phyloP scores from a whole-genome alignment of 2,329 filamentous ascomycete genomes.

The Stachybotrys echinatus region DNA sequence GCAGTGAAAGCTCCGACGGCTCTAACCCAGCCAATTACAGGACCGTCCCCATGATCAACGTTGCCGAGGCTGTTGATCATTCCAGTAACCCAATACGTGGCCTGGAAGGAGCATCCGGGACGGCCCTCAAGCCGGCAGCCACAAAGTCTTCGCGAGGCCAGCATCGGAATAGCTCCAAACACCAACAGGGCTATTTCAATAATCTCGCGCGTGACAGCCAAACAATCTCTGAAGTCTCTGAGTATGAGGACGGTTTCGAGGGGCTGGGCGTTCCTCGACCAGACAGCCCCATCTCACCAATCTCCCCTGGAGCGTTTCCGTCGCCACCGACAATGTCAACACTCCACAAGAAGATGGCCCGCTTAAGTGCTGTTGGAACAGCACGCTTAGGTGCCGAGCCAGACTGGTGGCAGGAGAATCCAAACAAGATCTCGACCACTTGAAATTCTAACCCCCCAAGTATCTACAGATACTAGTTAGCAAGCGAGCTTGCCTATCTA shows the following conservation, averaged over 20 bases:
- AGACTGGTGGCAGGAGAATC: background rate
- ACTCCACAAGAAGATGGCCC: constrained; percentile 33
- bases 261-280: constrained; percentile 30
- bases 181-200: constrained; percentile 2
- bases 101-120: constrained; percentile 4
- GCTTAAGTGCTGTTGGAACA: constrained; percentile 27
- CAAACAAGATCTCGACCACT: background rate
- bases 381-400: constrained; percentile 14
- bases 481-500: background rate
- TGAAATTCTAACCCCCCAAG: background rate
- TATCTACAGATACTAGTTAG: background rate
- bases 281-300: constrained; percentile 30
- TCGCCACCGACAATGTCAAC: constrained; percentile 14
- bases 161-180: constrained; percentile 3
- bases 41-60: background rate
- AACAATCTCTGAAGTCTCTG: background rate
- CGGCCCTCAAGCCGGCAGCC: constrained; percentile 8
- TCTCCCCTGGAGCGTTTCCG: constrained; percentile 26
- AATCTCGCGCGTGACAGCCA: background rate
- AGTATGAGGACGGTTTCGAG: constrained; percentile 3
- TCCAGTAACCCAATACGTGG: constrained; percentile 9
- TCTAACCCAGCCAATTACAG: too few relatives aligned
- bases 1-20: background rate
- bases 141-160: constrained; percentile 6
- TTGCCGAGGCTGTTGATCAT: background rate